Evolutionary conservation across 495 filamentous ascomycete species (phyloP).

Genomic region (Staphylotrichum longicolle): DNA sequence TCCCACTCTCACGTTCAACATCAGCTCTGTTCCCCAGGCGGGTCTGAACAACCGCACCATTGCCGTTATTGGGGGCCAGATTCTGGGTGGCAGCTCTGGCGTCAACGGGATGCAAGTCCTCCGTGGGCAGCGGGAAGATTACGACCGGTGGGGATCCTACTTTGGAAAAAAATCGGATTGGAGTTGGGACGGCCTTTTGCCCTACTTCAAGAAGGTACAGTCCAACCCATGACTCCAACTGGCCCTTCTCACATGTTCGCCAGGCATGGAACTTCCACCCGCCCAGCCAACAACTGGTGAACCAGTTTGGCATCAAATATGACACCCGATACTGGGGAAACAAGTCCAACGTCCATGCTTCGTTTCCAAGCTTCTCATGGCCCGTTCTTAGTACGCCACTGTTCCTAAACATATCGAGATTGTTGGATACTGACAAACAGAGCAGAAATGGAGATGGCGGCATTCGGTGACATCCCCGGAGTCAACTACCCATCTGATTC

Average conservation of each 20-base stretch:
- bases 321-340: constrained; percentile 41
- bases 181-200: constrained; percentile 47
- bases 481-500: constrained; percentile 40
- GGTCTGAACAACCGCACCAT: constrained; percentile 37
- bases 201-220: constrained; percentile 41
- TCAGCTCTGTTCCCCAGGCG: constrained; percentile 41
- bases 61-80: constrained; percentile 34
- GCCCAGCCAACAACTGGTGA: constrained; percentile 28
- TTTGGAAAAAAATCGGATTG: constrained; percentile 36
- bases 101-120: constrained; percentile 48
- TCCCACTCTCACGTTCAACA: constrained; percentile 29
- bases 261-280: constrained; percentile 41
- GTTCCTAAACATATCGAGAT: neutral
- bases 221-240: neutral
- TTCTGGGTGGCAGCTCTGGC: constrained; percentile 49
- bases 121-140: constrained; percentile 43
- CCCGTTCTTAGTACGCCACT: constrained; percentile 28
- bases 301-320: constrained; percentile 37
- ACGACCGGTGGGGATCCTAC: constrained; percentile 45
- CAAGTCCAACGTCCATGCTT: constrained; percentile 36
- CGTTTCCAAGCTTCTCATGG: constrained; percentile 39
- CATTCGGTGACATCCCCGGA: constrained; percentile 39
- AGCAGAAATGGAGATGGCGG: constrained; percentile 33
- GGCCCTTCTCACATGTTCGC: too few species aligned
- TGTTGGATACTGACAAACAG: too few species aligned